phyloP scores from a whole-genome alignment of 371 early-diverging fungal genomes.

The Lichtheimia ornata region DNA sequence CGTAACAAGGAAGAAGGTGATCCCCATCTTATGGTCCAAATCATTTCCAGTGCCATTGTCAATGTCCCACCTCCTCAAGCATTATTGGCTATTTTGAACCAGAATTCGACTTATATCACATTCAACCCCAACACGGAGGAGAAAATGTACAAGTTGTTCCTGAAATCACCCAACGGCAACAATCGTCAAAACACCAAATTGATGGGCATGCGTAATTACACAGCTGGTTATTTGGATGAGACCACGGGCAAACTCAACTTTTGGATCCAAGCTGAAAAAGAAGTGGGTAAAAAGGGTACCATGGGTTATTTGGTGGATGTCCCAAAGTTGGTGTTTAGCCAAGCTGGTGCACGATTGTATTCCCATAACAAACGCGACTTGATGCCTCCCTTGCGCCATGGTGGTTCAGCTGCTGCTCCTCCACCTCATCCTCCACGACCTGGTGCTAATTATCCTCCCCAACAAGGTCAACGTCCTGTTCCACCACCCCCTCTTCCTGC shows the following conservation, averaged over 20 bases:
- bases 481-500: conserved; percentile 17
- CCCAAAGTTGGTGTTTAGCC: conserved; percentile 44
- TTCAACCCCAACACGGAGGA: conserved; percentile 42
- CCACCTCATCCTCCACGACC: conserved; percentile 1
- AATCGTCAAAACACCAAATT: conserved; percentile 35
- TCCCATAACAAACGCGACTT: conserved; percentile 17
- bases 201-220: conserved; percentile 36
- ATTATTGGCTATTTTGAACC: conserved; percentile 37
- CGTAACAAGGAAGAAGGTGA: conserved; percentile 59
- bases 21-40: conserved; percentile 72
- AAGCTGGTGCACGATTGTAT: conserved; percentile 35
- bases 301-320: conserved; percentile 47
- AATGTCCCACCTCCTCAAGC: conserved; percentile 56
- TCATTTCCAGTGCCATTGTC: conserved; percentile 79
- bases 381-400: conserved; percentile 6
- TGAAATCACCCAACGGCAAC: conserved; percentile 40
- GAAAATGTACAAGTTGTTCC: conserved; percentile 43
- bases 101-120: conserved; percentile 31
- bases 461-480: conserved; percentile 12
- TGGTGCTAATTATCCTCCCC: conserved; percentile 2
- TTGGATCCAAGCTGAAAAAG: conserved; percentile 49
- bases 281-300: conserved; percentile 43
- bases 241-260: conserved; percentile 40
- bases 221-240: conserved; percentile 43
- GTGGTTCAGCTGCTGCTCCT: not conserved